Evolutionary conservation across 257 asterid genomes (phyloP), one percentile per base, ranked within the genome.

Genomic region (Jasminum sambac): DNA sequence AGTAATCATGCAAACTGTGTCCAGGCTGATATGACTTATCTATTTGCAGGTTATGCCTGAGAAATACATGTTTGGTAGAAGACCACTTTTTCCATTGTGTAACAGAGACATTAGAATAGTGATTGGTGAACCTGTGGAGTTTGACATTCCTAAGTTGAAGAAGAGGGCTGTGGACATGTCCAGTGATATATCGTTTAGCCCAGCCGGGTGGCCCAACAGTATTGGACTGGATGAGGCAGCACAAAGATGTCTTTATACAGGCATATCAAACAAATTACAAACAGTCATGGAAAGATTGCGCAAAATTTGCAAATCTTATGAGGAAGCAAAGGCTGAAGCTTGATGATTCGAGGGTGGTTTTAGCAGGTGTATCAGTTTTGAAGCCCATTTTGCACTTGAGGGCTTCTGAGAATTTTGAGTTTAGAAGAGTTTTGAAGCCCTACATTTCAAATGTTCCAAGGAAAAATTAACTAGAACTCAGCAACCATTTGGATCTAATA

Each of bases 1-100:
- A 48, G 24, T n/a, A n/a, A 50, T 50, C 10, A 1, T n/a, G 36
- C 36, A 30, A 30, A 30, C 36, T 30, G 4, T 30, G 36, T 30
- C 36, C 36, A 30, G 4, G 36, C 0, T 10, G 37, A n/a, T 43
- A 30, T 62, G 63, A 23, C 43, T 40, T 64, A 52, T 8, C 63
- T 8, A 34, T 74, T 77, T 76, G 46, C 88, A 93, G 98, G 96
- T 93, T 55, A 90, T 93, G 98, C 98, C 97, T 0, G 98, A 93
- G 84, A 85, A 84, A 14, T 90, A 87, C 68, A 84, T 85, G 74
- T 87, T 85, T 73, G 95, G 89, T 23, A 86, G 81, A 78, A 80
- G 86, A 70, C 97, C 95, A 58, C 96, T 78, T 57, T 63, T 95
- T n/a, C 98, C 99, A 41, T 76, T 95, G 83, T 87, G 88, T 46